Evolutionary conservation across 495 filamentous ascomycete genomes (phyloP), one percentile per base, ranked within the genome.

Genomic region (Glarea lozoyensis): DNA sequence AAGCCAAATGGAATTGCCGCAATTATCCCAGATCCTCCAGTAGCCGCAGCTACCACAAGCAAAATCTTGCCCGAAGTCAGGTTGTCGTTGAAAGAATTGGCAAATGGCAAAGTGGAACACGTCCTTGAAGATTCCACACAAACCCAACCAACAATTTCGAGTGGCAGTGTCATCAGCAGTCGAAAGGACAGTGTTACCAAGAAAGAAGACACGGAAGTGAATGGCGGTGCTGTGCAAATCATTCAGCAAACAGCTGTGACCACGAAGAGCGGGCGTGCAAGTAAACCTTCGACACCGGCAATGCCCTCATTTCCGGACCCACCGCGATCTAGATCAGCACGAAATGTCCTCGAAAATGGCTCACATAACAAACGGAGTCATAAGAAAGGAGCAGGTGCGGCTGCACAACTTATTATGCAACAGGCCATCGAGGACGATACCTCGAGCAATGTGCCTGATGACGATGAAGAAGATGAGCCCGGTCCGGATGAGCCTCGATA

Each of bases 401-500:
- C 62, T 29, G 63, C 53, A 41, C 60, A 58, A 24, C 52, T 58
- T 10, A 45, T 67, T n/a, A 60, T 59, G 11, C 46, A 50, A 37
- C 42, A 24, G 23, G 71, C 60, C 32, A 49, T 60, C 2, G 58
- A 66, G 10, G 52, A 59, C 5, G 66, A 64, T 49, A 42, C 55
- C 17, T 60, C 55, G 29, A 62, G 54, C 37, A 62, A 61, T 24
- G 57, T 49, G 7, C 45, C 36, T 16, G 70, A 71, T 22, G 76
- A 73, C 1, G 78, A 81, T 30, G 78, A 73, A 2, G 79, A 81
- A 16, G 79, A 73, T 4, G 86, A 86, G 21, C 76, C 76, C 11
- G 88, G 88, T 40, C 81, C 75, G 11, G 79, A 87, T 42, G 92
- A 96, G 59, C 86, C 84, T 10, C 69, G 78, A 34, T 98, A 96